Evolutionary conservation across 139 green algal genomes (phyloP).

Genomic region (Micractinium sp.): DNA sequence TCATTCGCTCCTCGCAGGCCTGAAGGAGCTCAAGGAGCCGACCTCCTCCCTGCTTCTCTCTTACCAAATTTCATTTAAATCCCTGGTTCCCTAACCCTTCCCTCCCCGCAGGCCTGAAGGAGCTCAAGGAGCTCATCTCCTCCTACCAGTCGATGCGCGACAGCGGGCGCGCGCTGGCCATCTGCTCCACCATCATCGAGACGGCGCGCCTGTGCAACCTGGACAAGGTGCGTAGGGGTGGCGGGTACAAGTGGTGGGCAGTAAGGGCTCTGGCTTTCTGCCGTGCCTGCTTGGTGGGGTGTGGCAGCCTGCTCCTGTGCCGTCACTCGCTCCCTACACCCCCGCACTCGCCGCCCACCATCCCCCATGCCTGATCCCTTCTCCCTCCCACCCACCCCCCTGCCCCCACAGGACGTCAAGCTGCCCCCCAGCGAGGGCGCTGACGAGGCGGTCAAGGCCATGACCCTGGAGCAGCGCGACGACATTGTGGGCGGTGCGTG

Average conservation of each 20-base stretch:
- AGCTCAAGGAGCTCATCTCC: slow-evolving; percentile 97
- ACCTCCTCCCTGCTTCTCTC: background rate
- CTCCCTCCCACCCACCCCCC: background rate
- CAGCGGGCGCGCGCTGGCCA: slow-evolving; percentile 81
- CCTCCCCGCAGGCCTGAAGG: slow-evolving; percentile 79
- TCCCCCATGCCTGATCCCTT: too few relatives aligned
- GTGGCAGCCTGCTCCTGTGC: too few relatives aligned
- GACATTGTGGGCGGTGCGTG: slow-evolving; percentile 77
- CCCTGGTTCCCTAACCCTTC: background rate
- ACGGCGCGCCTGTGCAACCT: slow-evolving; percentile 97
- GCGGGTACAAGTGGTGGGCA: background rate
- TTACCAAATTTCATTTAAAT: background rate
- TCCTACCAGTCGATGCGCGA: slow-evolving; percentile 95
- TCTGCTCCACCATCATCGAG: slow-evolving; percentile 96
- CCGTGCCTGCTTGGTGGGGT: too few relatives aligned
- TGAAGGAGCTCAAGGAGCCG: too few relatives aligned
- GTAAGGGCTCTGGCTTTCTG: background rate
- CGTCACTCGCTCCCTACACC: background rate
- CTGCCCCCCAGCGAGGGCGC: slow-evolving; percentile 65
- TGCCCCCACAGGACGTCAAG: slow-evolving; percentile 73
- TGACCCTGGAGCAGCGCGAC: slow-evolving; percentile 86
- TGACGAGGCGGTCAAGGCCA: slow-evolving; percentile 68
- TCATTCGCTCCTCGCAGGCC: slow-evolving; percentile 72
- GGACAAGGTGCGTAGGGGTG: slow-evolving; percentile 68
- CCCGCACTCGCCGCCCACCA: background rate